These are phyloP conservation scores for Amaranthus tricolor DNA, from an alignment of 179 eudicot genomes.

Conservation along the genomic window DNA sequence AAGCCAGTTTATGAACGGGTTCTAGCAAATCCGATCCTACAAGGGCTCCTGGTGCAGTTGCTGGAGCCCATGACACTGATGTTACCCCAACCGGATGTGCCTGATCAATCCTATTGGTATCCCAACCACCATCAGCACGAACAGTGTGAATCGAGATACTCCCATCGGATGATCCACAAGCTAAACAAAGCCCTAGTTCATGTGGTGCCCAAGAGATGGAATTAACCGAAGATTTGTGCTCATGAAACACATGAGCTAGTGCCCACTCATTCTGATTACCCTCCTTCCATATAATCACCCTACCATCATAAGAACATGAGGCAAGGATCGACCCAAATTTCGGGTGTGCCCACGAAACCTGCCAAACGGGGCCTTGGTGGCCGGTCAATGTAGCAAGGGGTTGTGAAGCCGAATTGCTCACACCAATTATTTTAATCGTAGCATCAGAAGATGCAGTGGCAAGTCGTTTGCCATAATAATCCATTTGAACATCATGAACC, in stretches of 20 bases:
- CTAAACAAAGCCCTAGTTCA: constrained; percentile 76
- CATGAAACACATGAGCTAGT: constrained; percentile 59
- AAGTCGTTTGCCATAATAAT: constrained; percentile 81
- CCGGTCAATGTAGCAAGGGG: constrained; percentile 68
- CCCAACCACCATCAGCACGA: constrained; percentile 79
- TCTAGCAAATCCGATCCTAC: constrained; percentile 57
- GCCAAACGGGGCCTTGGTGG: constrained; percentile 84
- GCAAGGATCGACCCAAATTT: constrained; percentile 69
- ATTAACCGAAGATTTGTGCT: constrained; percentile 79
- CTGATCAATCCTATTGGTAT: constrained; percentile 62
- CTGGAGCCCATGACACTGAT: constrained; percentile 85
- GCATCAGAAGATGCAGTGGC: constrained; percentile 80
- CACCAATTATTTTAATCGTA: constrained; percentile 63
- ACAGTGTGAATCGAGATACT: constrained; percentile 64
- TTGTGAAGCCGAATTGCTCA: constrained; percentile 49
- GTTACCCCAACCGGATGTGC: constrained; percentile 88
- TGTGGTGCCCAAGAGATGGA: constrained; percentile 87
- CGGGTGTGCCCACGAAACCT: constrained; percentile 83
- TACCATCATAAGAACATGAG: constrained; percentile 75
- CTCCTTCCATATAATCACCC: constrained; percentile 88
- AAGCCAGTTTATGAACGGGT: constrained; percentile 68
- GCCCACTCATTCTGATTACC: constrained; percentile 67
- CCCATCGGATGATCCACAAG: constrained; percentile 89
- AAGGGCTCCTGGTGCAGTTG: constrained; percentile 64
- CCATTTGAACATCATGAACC: constrained; percentile 88